Evolutionary conservation across 768 basidiomycete genomes (phyloP), one percentile per base, ranked within the genome.

Genomic region (Boletus sp.): DNA sequence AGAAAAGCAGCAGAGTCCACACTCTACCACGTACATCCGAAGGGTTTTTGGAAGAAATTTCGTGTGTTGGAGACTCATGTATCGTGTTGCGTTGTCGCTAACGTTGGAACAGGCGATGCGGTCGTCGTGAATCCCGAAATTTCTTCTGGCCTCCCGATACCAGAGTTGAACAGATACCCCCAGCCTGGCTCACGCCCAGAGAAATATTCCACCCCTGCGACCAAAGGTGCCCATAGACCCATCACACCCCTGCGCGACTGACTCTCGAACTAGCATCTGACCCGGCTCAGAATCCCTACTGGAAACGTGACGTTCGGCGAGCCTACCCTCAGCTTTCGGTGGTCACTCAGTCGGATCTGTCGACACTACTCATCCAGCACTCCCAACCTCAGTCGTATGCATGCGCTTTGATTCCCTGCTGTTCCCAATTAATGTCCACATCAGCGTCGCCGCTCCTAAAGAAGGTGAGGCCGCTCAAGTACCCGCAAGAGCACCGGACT

Each of bases 41-140:
- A 87, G 72, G 93, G 94, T 9, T 95, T 96, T 70, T 96, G 94
- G 94, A 96, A 95, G 83, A 93, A 89, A 77, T 93, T 97, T 67
- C 84, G 93, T 93, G 63, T 55, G 91, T 78, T 37, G 3, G 33
- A 40, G 21, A 14, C 29, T 29, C 38, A 19, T 32, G 2, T 29
- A 15, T 51, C n/a, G 41, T 23, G 30, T 19, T 29, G 38, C 38
- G 19, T 17, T 40, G 25, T 55, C 29, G 57, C 49, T 58, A 4
- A 59, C 45, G 45, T 32, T 38, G 53, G 11, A 40, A 33, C 74
- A 96, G 93, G 92, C 53, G 91, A 96, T 67, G 85, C 80, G 7
- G 79, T 86, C 25, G 90, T 82, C 55, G 83, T 93, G 57, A 93
- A 94, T 72, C 91, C 93, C 38, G 87, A 90, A 69, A 95, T 97